Conservation (phyloP, 352 stramenopile species). For the Phytophthora fragariaefolia region DNA sequence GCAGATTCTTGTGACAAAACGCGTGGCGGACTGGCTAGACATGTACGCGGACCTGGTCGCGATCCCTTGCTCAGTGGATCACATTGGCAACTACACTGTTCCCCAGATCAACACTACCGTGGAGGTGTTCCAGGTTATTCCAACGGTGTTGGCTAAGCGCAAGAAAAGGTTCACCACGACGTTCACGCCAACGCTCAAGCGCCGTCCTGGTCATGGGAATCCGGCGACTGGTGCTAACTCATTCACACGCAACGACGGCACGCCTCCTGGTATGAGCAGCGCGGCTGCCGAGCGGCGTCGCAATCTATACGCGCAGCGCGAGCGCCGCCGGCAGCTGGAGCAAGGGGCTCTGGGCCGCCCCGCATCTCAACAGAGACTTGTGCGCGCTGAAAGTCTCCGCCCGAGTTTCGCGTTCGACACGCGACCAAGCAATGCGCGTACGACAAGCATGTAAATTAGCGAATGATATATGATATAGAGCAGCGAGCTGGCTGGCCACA, state of each 20-base stretch:
- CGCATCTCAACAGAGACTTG: constrained; percentile 27
- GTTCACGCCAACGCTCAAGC: constrained; percentile 35
- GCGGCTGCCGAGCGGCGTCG: constrained; percentile 23
- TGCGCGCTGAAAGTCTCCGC: constrained; percentile 18
- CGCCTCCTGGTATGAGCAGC: constrained; percentile 30
- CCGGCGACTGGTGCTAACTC: constrained; percentile 18
- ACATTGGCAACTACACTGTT: constrained; percentile 46
- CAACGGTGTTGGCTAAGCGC: constrained; percentile 32
- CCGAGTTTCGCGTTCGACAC: constrained; percentile 27
- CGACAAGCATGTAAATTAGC: constrained; percentile 39
- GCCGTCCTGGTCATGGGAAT: constrained; percentile 28
- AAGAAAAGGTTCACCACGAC: constrained; percentile 47
- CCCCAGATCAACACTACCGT: constrained; percentile 44
- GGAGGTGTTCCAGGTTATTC: constrained; percentile 46
- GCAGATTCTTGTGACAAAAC: constrained; percentile 54
- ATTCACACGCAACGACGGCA: constrained; percentile 18
- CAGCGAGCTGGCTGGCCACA: neutral
- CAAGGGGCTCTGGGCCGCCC: constrained; percentile 27
- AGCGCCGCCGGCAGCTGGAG: constrained; percentile 26
- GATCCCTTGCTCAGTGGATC: constrained; percentile 36
- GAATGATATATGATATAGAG: constrained; percentile 9
- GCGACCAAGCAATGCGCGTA: constrained; percentile 22
- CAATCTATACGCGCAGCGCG: constrained; percentile 21
- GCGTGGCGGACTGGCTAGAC: constrained; percentile 49
- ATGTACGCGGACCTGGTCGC: constrained; percentile 46